These are phyloP conservation scores for Mycosarcoma mackinlayi DNA, from an alignment of 1,284 basidiomycete species.

Conservation along the genomic window DNA sequence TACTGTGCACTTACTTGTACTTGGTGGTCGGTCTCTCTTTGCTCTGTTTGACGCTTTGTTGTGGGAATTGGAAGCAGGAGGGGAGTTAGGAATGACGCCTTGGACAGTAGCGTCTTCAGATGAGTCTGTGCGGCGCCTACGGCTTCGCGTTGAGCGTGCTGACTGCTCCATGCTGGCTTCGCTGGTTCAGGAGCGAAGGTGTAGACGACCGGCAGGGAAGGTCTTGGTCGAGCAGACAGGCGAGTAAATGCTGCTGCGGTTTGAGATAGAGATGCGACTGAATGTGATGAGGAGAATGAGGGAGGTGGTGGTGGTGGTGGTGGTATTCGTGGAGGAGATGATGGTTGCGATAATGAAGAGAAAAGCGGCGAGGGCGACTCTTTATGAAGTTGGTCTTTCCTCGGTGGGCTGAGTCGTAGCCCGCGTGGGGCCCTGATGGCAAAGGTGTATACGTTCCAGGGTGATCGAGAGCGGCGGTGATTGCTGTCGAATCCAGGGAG, in stretches of 20 bases:
- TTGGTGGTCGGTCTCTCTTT: conserved; percentile 16
- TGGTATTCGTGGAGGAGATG: too few species aligned
- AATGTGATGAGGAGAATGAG: neutral
- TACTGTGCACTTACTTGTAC: conserved; percentile 18
- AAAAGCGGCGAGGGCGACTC: too few species aligned
- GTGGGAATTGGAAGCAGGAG: conserved; percentile 6
- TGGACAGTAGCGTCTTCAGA: conserved; percentile 8
- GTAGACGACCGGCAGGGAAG: too few species aligned
- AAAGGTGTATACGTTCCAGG: too few species aligned
- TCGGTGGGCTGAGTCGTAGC: too few species aligned
- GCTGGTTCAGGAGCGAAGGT: too few species aligned
- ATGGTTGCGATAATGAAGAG: too few species aligned
- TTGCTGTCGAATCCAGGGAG: too few species aligned
- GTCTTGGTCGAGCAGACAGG: neutral
- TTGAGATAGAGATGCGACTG: neutral
- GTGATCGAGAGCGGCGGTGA: too few species aligned
- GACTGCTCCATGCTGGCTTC: conserved; percentile 17
- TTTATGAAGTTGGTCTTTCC: too few species aligned
- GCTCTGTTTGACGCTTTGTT: neutral
- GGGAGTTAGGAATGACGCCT: conserved; percentile 4
- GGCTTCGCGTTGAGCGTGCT: conserved; percentile 8
- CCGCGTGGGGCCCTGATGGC: too few species aligned
- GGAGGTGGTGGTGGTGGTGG: neutral
- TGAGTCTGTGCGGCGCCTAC: conserved; percentile 14
- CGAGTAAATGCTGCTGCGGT: neutral